Percentiles rank a stretch among this genome's conserved stretches.
These are phyloP conservation scores for Trichoderma sp. DNA, from an alignment of 2,329 filamentous ascomycete species.

Conservation along the genomic window DNA sequence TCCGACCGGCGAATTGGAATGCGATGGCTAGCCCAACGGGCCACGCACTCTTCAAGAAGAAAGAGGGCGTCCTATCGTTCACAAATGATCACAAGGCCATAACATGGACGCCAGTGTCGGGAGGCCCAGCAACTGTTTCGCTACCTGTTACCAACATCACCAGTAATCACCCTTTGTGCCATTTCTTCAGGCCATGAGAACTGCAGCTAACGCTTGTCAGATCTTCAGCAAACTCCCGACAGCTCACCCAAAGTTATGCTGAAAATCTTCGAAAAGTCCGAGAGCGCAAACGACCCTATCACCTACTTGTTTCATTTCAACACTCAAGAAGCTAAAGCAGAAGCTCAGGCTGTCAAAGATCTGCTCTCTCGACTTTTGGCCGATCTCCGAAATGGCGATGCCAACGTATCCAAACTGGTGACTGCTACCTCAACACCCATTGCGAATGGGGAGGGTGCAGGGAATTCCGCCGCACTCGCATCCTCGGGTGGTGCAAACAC, in stretches of 20 bases:
- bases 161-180: conserved; percentile 50
- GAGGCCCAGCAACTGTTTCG: conserved; percentile 62
- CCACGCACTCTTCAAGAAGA: conserved; percentile 85
- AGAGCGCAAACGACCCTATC: conserved; percentile 56
- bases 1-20: not conserved
- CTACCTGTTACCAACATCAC: conserved; percentile 74
- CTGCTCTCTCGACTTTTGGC: conserved; percentile 75
- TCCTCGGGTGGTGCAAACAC: conserved; percentile 67
- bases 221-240: conserved; percentile 92
- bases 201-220: conserved; percentile 42
- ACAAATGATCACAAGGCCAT: conserved; percentile 70
- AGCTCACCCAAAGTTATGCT: conserved; percentile 87
- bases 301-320: conserved; percentile 89
- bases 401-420: conserved; percentile 45
- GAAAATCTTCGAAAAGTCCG: conserved; percentile 77
- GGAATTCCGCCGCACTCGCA: conserved; percentile 67
- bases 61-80: conserved; percentile 79
- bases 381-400: conserved; percentile 57
- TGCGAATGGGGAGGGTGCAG: conserved; percentile 29
- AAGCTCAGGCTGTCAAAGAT: conserved; percentile 84
- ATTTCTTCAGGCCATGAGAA: not conserved
- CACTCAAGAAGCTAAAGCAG: conserved; percentile 70
- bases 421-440: conserved; percentile 28
- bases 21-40: conserved; percentile 60
- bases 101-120: conserved; percentile 73